A percentile compares a stretch with the other conserved stretches of the same genome.
These are phyloP conservation scores for Exophiala sideris DNA, from an alignment of 2,329 filamentous ascomycete species.

Conservation along the genomic window DNA sequence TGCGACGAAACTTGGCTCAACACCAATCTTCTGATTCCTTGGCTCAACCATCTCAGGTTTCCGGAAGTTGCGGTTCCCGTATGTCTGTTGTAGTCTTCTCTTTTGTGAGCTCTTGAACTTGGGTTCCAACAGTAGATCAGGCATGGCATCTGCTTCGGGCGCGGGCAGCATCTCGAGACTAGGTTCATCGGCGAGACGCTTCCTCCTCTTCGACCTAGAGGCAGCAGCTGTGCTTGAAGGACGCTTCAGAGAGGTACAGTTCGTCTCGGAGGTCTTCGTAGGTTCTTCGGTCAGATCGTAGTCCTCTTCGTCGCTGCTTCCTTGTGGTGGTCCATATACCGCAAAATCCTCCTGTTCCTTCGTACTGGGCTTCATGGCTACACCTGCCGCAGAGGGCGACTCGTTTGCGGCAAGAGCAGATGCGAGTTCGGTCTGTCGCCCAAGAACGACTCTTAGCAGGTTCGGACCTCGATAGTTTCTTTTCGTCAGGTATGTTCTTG, in stretches of 20 bases:
- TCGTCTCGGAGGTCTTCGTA: conserved; percentile 14
- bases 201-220: conserved; percentile 17
- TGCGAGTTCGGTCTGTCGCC: conserved; percentile 1
- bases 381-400: background rate
- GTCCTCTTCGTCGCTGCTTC: conserved; percentile 20
- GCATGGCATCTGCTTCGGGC: background rate
- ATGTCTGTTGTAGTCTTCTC: conserved; percentile 12
- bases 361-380: background rate
- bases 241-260: conserved; percentile 10
- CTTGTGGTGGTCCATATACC: conserved; percentile 17
- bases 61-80: conserved; percentile 15
- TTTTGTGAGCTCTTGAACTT: conserved; percentile 16
- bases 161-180: background rate
- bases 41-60: conserved; percentile 8
- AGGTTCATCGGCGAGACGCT: conserved; percentile 7
- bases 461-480: conserved; percentile 15
- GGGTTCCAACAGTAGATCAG: conserved; percentile 10
- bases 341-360: conserved; percentile 9
- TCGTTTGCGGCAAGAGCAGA: background rate
- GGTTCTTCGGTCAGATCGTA: conserved; percentile 37
- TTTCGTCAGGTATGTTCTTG: conserved; percentile 16
- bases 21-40: background rate
- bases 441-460: conserved; percentile 12
- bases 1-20: conserved; percentile 4
- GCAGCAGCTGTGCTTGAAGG: conserved; percentile 10